A percentile compares a stretch with the other conserved stretches of the same genome.
These are phyloP conservation scores for Pythium monospermum DNA, from an alignment of 352 stramenopile species.

Conservation along the genomic window DNA sequence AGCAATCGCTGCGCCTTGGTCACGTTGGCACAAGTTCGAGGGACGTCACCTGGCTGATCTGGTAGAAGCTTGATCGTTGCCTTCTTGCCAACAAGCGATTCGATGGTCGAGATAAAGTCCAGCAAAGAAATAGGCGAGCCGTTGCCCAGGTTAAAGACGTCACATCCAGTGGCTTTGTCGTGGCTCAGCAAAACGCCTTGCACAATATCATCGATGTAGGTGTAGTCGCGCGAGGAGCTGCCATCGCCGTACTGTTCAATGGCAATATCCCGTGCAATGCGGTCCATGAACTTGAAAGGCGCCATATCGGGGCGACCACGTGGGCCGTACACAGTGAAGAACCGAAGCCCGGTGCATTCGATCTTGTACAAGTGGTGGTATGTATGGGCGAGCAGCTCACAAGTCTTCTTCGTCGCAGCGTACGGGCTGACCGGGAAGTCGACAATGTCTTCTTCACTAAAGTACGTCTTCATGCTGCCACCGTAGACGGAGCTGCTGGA, in stretches of 20 bases:
- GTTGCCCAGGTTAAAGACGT: conserved; percentile 98
- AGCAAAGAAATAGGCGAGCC: conserved; percentile 88
- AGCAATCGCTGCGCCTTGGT: conserved; percentile 93
- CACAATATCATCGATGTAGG: conserved; percentile 98
- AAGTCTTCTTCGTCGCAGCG: conserved; percentile 96
- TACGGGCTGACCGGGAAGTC: conserved; percentile 96
- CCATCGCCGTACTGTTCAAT: conserved; percentile 98
- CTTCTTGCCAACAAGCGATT: conserved; percentile 91
- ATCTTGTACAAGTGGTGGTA: conserved; percentile 97
- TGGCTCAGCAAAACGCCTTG: conserved; percentile 88
- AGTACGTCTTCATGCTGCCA: conserved; percentile 88
- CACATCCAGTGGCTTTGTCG: conserved; percentile 72
- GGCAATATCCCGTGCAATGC: conserved; percentile 83
- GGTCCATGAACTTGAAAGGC: conserved; percentile 98
- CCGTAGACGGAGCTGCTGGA: conserved; percentile 95
- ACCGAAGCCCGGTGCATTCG: conserved; percentile 93
- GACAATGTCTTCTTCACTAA: conserved; percentile 87
- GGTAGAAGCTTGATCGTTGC: conserved; percentile 92
- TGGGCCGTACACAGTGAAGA: conserved; percentile 99
- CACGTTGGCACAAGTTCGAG: conserved; percentile 94
- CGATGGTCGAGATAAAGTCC: conserved; percentile 95
- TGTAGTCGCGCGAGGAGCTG: conserved; percentile 95
- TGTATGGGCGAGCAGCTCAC: conserved; percentile 95
- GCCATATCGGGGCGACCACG: conserved; percentile 97
- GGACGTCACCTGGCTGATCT: conserved; percentile 96